Evolutionary conservation across 352 stramenopile species (phyloP).

Genomic region (Phytophthora gonapodyides): DNA sequence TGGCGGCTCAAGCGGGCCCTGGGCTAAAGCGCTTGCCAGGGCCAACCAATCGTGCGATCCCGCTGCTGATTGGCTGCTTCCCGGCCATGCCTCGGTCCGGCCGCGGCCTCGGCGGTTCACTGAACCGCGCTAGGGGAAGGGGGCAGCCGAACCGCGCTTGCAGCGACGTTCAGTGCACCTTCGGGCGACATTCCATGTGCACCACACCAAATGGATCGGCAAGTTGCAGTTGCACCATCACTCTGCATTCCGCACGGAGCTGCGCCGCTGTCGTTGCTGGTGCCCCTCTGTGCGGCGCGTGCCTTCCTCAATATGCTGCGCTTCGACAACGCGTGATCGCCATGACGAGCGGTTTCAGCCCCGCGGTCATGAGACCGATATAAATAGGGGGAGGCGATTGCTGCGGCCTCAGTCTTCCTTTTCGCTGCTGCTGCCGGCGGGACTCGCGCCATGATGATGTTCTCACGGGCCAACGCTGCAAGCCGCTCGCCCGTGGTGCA

Average conservation of each 20-base stretch:
- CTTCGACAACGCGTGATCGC: background rate
- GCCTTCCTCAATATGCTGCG: background rate
- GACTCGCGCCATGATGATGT: slow-evolving; percentile 45
- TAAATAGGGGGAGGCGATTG: slow-evolving; percentile 20
- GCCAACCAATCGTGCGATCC: slow-evolving; percentile 73
- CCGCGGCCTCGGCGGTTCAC: slow-evolving; percentile 24
- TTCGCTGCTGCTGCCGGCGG: background rate
- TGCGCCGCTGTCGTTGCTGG: no score
- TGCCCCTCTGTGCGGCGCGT: background rate
- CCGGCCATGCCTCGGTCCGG: slow-evolving; percentile 35
- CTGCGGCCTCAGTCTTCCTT: background rate
- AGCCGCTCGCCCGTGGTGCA: slow-evolving; percentile 35
- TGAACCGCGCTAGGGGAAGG: slow-evolving; percentile 37
- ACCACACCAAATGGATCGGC: background rate
- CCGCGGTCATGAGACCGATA: slow-evolving; percentile 6
- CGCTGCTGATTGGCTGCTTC: slow-evolving; percentile 44
- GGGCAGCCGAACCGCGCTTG: slow-evolving; percentile 9
- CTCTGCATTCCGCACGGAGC: background rate
- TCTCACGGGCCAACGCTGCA: slow-evolving; percentile 31
- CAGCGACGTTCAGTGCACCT: slow-evolving; percentile 40
- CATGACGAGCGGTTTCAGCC: no score
- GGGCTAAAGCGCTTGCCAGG: slow-evolving; percentile 51
- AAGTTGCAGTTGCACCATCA: slow-evolving; percentile 22
- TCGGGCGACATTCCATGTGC: slow-evolving; percentile 3
- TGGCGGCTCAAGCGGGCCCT: slow-evolving; percentile 18